Evolutionary conservation across 2,329 filamentous ascomycete genomes (phyloP).

Genomic region (Pseudocercospora fuligena): DNA sequence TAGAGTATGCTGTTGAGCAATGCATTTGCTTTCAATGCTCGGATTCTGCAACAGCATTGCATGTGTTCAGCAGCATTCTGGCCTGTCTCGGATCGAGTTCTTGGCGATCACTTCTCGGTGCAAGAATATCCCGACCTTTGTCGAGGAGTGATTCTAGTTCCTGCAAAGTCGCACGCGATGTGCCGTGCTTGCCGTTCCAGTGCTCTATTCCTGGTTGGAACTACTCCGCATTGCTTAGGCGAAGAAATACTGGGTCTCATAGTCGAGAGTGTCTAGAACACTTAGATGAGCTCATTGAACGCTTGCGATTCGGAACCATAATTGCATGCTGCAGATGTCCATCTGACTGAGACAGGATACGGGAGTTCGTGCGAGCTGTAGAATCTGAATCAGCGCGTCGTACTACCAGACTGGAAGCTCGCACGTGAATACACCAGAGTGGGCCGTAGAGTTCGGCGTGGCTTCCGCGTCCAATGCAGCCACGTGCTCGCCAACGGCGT

Average conservation of each 20-base stretch:
- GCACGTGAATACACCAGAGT: slow-evolving; percentile 4
- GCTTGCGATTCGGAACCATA: not conserved
- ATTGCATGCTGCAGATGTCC: not conserved
- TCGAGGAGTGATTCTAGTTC: not conserved
- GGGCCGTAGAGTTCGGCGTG: not conserved
- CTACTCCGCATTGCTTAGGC: slow-evolving; percentile 4
- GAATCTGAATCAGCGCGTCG: not conserved
- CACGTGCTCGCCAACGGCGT: slow-evolving; percentile 4
- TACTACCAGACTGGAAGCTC: not conserved
- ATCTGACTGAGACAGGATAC: not conserved
- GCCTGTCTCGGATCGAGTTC: not conserved
- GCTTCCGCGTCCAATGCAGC: not conserved
- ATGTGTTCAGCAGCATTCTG: not conserved
- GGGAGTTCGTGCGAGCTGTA: not conserved
- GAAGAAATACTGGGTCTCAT: not conserved
- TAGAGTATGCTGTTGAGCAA: not conserved
- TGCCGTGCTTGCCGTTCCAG: slow-evolving; percentile 1
- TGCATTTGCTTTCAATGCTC: not conserved
- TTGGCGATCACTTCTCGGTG: not conserved
- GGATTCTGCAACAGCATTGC: not conserved
- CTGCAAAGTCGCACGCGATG: not conserved
- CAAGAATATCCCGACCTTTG: not conserved
- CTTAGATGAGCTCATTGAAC: not conserved
- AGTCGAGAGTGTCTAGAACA: slow-evolving; percentile 4
- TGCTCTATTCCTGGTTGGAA: not conserved